phyloP scores from a whole-genome alignment of 768 basidiomycete species.

The Podaxis sp. region DNA sequence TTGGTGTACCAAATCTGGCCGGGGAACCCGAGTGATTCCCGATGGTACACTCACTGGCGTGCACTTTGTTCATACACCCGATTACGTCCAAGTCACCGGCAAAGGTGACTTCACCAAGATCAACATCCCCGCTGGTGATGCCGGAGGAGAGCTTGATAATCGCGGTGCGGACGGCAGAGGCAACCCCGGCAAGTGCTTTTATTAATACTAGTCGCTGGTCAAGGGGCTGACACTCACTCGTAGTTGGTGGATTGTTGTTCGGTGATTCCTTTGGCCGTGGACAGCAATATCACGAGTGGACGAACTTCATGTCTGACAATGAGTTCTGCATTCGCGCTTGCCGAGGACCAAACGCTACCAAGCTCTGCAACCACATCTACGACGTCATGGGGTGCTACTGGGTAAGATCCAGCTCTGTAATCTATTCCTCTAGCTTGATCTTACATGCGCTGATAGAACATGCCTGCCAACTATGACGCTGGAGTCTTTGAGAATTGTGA shows the following conservation, averaged over 20 bases:
- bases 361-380: slow-evolving; percentile 76
- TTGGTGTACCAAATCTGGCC: slow-evolving; percentile 74
- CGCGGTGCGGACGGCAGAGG: slow-evolving; percentile 65
- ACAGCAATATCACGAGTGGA: slow-evolving; percentile 78
- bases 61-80: slow-evolving; percentile 64
- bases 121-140: slow-evolving; percentile 55
- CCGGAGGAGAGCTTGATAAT: slow-evolving; percentile 72
- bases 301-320: slow-evolving; percentile 70
- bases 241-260: slow-evolving; percentile 72
- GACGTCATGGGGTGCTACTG: slow-evolving; percentile 65
- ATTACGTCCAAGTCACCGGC: slow-evolving; percentile 65
- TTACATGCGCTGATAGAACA: slow-evolving; percentile 52
- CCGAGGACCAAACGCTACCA: slow-evolving; percentile 52
- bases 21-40: slow-evolving; percentile 74
- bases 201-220: background rate
- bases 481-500: slow-evolving; percentile 68
- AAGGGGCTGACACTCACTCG: slow-evolving; percentile 24
- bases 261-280: slow-evolving; percentile 55
- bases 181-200: slow-evolving; percentile 36
- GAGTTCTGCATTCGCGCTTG: slow-evolving; percentile 78
- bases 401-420: slow-evolving; percentile 31
- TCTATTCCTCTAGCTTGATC: background rate
- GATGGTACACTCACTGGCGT: slow-evolving; percentile 64
- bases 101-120: slow-evolving; percentile 70
- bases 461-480: slow-evolving; percentile 64